Evolutionary conservation across 2,329 filamentous ascomycete species (phyloP), one percentile per base, ranked within the genome.

Genomic region (Tolypocladium album): DNA sequence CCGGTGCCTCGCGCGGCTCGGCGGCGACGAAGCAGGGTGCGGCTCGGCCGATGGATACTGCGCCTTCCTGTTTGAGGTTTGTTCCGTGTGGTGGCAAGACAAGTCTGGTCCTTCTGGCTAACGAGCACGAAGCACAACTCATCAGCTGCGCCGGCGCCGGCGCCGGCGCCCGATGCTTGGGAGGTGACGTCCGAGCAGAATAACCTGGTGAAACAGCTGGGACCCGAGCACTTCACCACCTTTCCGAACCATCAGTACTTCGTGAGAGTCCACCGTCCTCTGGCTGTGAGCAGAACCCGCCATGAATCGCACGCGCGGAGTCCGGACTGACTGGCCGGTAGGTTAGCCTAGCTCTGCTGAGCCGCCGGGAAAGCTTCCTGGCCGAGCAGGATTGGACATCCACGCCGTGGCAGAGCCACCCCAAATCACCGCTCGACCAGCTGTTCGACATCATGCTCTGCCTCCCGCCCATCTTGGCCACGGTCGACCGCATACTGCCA

Each of bases 241-340:
- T 85, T 85, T 58, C 82, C 82, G 2, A 74, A 78, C 13, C 82
- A 85, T 61, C 82, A 85, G 65, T 84, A 82, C 66, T 85, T 84
- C 60, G 76, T 78, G 31, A 76, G 81, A 13, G 75, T 84, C 6
- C 84, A 80, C 63, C 77, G 82, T 31, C 80, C 78, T 17, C 76
- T 73, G 56, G 79, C 78, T 55, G 82, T 83, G 72, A 72, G 81
- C 74, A 58, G 31, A 55, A 9, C 50, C 43, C 12, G 9, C 6
- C 24, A 36, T 36, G 15, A 11, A 50, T 22, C 9, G 39, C 31
- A 27, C 15, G 22, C 8, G 58, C 36, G 39, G 27, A 11, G 40
- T 7, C 36, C 6, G 1, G 39, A 50, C 56, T 59, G 43, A 59
- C 40, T 42, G 27, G n/a, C 11, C 45, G 40, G 11, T 57, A 82